These are phyloP conservation scores for Hevea brasiliensis DNA, from an alignment of 345 rosid species.

Conservation along the genomic window DNA sequence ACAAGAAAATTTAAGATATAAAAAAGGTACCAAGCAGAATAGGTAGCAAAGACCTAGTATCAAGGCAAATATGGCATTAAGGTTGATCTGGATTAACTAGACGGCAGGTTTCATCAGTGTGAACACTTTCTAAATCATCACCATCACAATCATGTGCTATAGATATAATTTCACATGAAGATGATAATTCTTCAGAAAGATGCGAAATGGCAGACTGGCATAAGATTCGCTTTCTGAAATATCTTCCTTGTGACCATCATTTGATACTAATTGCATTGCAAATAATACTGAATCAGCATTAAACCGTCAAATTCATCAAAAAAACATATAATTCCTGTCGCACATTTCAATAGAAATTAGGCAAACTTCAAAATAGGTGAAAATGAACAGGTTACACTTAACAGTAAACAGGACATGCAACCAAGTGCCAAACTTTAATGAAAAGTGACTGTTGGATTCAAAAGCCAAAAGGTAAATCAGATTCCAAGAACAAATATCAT, in stretches of 20 bases:
- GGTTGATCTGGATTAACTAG: conserved; percentile 73
- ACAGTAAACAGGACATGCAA: not conserved
- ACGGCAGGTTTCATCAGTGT: conserved; percentile 61
- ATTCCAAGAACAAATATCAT: not conserved
- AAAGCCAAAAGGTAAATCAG: not conserved
- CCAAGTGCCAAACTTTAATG: not conserved
- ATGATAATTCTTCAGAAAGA: conserved; percentile 53
- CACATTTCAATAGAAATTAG: conserved; percentile 28
- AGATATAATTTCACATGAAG: conserved; percentile 66
- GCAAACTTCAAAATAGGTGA: conserved; percentile 19
- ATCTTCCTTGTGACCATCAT: conserved; percentile 60
- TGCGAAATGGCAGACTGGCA: conserved; percentile 33
- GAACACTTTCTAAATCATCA: conserved; percentile 52
- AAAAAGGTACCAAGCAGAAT: conserved; percentile 23
- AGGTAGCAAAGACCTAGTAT: conserved; percentile 57
- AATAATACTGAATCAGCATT: conserved; percentile 29
- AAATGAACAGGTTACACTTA: not conserved
- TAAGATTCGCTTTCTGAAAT: conserved; percentile 61
- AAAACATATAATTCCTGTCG: conserved; percentile 14
- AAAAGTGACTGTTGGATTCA: not conserved
- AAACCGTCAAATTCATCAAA: conserved; percentile 15
- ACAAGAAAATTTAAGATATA: conserved; percentile 13
- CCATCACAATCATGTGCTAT: conserved; percentile 41
- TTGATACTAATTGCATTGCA: conserved; percentile 82
- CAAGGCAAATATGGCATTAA: conserved; percentile 95